Evolutionary conservation across 2,329 filamentous ascomycete genomes (phyloP).

Genomic region (Alternaria sp.): DNA sequence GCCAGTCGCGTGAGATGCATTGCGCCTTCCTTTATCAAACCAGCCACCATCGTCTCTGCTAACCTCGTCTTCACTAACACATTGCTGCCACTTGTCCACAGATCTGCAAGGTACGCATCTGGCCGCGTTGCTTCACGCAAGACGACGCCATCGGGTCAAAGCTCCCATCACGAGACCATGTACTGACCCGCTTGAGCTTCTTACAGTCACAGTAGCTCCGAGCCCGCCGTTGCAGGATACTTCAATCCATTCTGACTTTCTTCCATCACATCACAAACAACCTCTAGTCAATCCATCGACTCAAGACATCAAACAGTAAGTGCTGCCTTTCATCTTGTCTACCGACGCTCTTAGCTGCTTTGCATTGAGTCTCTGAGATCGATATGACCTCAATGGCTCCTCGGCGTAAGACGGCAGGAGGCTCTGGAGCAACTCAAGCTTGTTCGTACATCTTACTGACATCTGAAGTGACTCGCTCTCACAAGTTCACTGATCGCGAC

Average conservation of each 20-base stretch:
- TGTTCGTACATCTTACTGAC: slow-evolving; percentile 18
- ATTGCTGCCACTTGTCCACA: slow-evolving; percentile 4
- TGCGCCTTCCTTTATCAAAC: slow-evolving; percentile 21
- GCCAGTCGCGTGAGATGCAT: slow-evolving; percentile 14
- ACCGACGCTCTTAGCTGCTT: not conserved
- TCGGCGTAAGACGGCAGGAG: not conserved
- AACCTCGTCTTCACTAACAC: slow-evolving; percentile 6
- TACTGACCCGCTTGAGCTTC: slow-evolving; percentile 38
- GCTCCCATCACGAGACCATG: slow-evolving; percentile 44
- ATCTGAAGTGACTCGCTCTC: slow-evolving; percentile 89
- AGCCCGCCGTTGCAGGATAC: slow-evolving; percentile 37
- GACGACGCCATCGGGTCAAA: slow-evolving; percentile 35
- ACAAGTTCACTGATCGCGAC: slow-evolving; percentile 94
- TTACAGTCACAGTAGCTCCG: slow-evolving; percentile 21
- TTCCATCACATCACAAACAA: slow-evolving; percentile 15
- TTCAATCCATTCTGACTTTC: slow-evolving; percentile 26
- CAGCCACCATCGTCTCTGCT: slow-evolving; percentile 10
- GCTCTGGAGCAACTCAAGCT: not conserved
- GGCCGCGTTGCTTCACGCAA: slow-evolving; percentile 24
- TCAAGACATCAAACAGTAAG: slow-evolving; percentile 40
- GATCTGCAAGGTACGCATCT: slow-evolving; percentile 37
- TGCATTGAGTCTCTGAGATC: slow-evolving; percentile 8
- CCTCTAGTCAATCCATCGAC: slow-evolving; percentile 13
- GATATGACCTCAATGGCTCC: not conserved
- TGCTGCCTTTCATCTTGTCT: slow-evolving; percentile 5